Evolutionary conservation across 2,329 filamentous ascomycete genomes (phyloP).

Genomic region (Laburnicola sp.): DNA sequence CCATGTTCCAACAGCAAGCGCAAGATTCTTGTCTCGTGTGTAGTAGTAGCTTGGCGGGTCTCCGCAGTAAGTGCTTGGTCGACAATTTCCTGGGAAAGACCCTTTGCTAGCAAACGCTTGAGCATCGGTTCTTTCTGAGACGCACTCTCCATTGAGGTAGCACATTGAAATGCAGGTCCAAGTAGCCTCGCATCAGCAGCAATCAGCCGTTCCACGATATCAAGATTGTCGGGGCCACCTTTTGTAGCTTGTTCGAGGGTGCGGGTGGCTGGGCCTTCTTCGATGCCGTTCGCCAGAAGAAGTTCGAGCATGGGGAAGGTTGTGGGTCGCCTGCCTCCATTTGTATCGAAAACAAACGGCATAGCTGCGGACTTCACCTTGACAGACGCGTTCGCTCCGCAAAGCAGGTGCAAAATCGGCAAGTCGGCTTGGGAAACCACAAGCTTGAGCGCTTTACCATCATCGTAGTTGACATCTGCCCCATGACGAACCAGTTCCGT

Average conservation of each 20-base stretch:
- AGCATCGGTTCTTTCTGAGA: conserved; percentile 34
- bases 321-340: conserved; percentile 24
- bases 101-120: conserved; percentile 28
- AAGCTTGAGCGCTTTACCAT: conserved; percentile 29
- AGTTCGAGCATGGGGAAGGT: conserved; percentile 34
- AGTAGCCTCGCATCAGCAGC: conserved; percentile 26
- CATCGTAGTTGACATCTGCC: conserved; percentile 30
- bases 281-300: conserved; percentile 28
- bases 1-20: conserved; percentile 36
- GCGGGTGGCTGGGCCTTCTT: conserved; percentile 26
- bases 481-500: conserved; percentile 29
- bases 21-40: conserved; percentile 29
- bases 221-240: conserved; percentile 36
- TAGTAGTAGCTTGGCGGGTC: conserved; percentile 23
- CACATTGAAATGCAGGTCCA: conserved; percentile 32
- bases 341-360: conserved; percentile 32
- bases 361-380: conserved; percentile 30
- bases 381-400: conserved; percentile 23
- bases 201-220: conserved; percentile 37
- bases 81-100: conserved; percentile 33
- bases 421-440: conserved; percentile 36
- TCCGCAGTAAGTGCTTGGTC: conserved; percentile 34
- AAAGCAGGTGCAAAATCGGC: conserved; percentile 31
- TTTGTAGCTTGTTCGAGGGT: conserved; percentile 32
- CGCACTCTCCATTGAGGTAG: conserved; percentile 25